A percentile compares a stretch with the other conserved stretches of the same genome.
Evolutionary conservation across 768 basidiomycete species (phyloP).

Genomic region (Termitomyces sp.): DNA sequence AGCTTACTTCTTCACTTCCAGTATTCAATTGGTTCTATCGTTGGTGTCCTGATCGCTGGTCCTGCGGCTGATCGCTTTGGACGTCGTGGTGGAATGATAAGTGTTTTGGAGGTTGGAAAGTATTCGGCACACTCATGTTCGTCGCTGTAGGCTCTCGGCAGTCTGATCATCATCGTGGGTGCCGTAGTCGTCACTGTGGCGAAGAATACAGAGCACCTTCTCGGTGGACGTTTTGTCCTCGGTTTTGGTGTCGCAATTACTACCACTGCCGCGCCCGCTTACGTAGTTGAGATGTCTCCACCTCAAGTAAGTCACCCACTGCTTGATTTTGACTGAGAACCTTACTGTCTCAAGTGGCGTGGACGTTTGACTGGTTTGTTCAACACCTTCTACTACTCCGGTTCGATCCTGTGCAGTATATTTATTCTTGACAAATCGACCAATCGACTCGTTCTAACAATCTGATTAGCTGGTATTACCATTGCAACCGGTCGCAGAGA

Average conservation of each 20-base stretch:
- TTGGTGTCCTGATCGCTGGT: constrained; percentile 39
- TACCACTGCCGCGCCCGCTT: constrained; percentile 44
- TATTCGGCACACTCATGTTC: not conserved
- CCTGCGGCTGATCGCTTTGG: constrained; percentile 42
- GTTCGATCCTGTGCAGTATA: constrained; percentile 43
- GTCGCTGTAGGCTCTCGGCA: constrained; percentile 34
- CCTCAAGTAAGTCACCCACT: constrained; percentile 37
- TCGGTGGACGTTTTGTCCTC: constrained; percentile 51
- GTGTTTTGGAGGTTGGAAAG: not conserved
- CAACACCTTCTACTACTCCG: constrained; percentile 42
- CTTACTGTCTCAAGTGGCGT: constrained; percentile 36
- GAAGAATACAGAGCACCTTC: constrained; percentile 42
- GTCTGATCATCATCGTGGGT: constrained; percentile 38
- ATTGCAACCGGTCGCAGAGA: constrained; percentile 38
- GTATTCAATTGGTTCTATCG: constrained; percentile 44
- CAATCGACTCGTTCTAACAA: not conserved
- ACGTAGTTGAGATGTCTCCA: constrained; percentile 59
- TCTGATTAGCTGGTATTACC: constrained; percentile 36
- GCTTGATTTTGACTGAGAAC: not conserved
- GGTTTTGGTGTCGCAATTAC: constrained; percentile 53
- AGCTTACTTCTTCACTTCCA: constrained; percentile 13
- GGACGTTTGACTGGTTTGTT: constrained; percentile 49
- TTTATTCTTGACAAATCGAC: not conserved
- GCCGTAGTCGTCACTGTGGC: constrained; percentile 46
- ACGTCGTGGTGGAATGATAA: constrained; percentile 44